Base-by-base conservation (phyloP, 1,139 yeast genomes). In the Blastobotrys illinoisensis region DNA sequence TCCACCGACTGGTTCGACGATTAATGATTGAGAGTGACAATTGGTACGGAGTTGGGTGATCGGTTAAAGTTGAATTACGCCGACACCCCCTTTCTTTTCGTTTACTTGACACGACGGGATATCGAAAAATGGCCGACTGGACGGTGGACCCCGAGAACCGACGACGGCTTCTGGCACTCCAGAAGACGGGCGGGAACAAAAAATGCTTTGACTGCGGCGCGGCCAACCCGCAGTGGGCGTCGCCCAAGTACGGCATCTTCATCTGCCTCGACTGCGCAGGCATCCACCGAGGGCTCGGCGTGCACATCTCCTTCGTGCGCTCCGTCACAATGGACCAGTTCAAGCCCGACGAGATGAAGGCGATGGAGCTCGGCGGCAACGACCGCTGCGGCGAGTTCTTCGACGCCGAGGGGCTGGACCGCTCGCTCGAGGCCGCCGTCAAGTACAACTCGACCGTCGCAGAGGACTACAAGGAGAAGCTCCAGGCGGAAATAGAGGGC, bases 161-260 rank as follows among this genome's bases (percentile, higher is more conserved):
- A 69, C 81, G 96, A 68, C 86, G 88, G 71, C 79, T 91, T 56
- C 75, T 90, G 61, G 82, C 82, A 48, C 75, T 90, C 60, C 97
- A 91, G 67, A 89, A 89, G 70, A 76, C 77, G 50, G 96, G 93
- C 47, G 84, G 78, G 20, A 91, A 91, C 77, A 88, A 88, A 74
- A 85, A 81, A 68, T 93, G 99, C 74, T 86, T 89, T 69, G 99
- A 93, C 72, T 95, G 99, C 72, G 80, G 79, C 45, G 96, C 97
- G 3, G 96, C 95, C 58, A 91, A 91, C 69, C 99, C 99, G 7
- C 97, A 95, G 67, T 93, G 99, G 99, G 97, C 99, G 3, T 88
- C 97, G 9, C 97, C 98, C 49, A 93, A 95, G 69, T 91, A 90
- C 72, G 99, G 99, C 54, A 86, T 91, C 58, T 90, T 90, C 71